Evolutionary conservation across 441 rosid species (phyloP), one percentile per base, ranked within the genome.

Genomic region (Pelargonium exstipulatum): DNA sequence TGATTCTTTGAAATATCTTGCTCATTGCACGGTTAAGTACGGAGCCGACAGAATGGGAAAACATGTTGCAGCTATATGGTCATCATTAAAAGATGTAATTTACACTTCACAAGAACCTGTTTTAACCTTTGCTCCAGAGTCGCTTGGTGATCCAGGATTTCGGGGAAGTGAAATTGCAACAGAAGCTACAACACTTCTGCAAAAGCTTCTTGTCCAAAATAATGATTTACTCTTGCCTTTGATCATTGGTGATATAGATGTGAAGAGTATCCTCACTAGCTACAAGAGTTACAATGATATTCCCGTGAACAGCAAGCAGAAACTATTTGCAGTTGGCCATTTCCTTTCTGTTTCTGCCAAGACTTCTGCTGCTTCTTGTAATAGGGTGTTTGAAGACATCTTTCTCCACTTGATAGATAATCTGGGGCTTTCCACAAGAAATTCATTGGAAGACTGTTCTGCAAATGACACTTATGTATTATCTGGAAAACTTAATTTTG

Each of bases 1-100:
- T 79, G 99, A 94, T 81, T 89, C 97, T 73, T 83, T 91, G 80
- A 90, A 81, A 82, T 91, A 78, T 75, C 85, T 94, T 58, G 70
- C 79, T 58, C 68, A 77, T 77, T 88, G 99, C 79, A 74, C 76
- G 0, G 35, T 71, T 53, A 85, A 80, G 51, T 94, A 88, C 82
- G 96, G 96, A 67, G 85, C 78, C 26, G 86, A 81, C 57, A 79
- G 87, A 79, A 81, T 86, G 80, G 81, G 69, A 73, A 86, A 82
- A 80, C 89, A 94, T 73, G 83, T 87, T 51, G 70, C 61, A 76
- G 74, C 79, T 74, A 79, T 91, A 64, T 95, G 99, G 97, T 78
- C 85, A 9, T 80, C 85, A 43, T 53, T 95, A 74, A 90, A 87
- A 84, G 88, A 85, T 62, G 73, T 76, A 75, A 74, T 91, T 71